Evolutionary conservation across 768 basidiomycete species (phyloP), one percentile per base, ranked within the genome.

Genomic region (Nevesoporus exiguus): DNA sequence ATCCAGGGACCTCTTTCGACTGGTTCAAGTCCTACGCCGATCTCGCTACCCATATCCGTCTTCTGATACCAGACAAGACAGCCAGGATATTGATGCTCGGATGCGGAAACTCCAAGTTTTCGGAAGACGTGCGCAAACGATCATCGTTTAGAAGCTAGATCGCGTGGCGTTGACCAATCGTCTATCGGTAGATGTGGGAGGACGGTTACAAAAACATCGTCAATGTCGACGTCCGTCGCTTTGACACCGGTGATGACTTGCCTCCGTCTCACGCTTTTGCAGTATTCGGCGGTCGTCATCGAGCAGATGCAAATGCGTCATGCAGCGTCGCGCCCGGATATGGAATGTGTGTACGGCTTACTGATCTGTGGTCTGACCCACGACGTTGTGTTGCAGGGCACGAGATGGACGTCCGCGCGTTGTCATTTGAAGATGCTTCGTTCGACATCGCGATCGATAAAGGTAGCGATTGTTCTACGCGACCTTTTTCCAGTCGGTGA

Each of bases 401-500:
- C 51, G 88, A 87, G 69, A 93, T 90, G 86, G 92, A 94, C 57
- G 82, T 93, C 37, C 80, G 92, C 11, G 67, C 80, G 14, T 72
- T 94, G 27, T 68, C 73, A 11, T 88, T 93, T 51, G 51, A 59
- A 19, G 78, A 80, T 4, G 73, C 72, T 4, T 76, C 77, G 0
- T 90, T 94, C 58, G 90, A 94, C 62, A 75, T 94, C 45, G 90
- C 82, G 0, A 85, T 94, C 47, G 92, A 94, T 71, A 94, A 94
- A 80, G 90, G 82, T 79, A 47, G 50, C 3, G 7, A 3, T 24
- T 5, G 24, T 29, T 29, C 22, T 17, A n/a, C 40, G 3, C 24
- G 13, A 17, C n/a, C 11, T 22, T 41, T 30, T n/a, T 24, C n/a
- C 37, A 17, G 7, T 39, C 13, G 51, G 21, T 43, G 6, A 45